Evolutionary conservation across 2,329 filamentous ascomycete genomes (phyloP), one percentile per base, ranked within the genome.

Genomic region (Fusarium coicis): DNA sequence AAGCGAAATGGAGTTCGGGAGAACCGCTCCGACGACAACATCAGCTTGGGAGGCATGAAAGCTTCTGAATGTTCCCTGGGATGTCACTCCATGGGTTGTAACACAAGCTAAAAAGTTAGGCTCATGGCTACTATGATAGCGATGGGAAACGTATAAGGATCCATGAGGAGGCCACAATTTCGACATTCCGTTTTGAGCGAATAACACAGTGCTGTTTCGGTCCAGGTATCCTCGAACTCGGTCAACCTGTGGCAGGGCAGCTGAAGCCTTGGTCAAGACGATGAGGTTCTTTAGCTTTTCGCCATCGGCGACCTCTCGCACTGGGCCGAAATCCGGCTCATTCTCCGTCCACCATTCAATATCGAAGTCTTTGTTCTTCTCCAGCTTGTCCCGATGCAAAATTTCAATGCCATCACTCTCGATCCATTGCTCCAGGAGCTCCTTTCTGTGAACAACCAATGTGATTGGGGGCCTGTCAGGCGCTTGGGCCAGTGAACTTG

Each of bases 161-260:
- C 87, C 87, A 55, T 85, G 79, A 12, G 88, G 88, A 30, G 87
- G 87, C 88, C 88, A 90, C 21, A 89, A 80, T 72, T 85, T 86
- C 37, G 93, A 95, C 90, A 98, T 93, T 52, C 96, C 96, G 76
- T 97, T 97, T 76, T 98, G 95, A 30, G 94, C 84, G 76, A 98
- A 93, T 18, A 92, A 86, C n/a, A 98, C 89, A 0, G 93, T 93
- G n/a, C 91, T 93, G 7, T 86, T 81, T 7, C 83, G 81, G 70
- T 90, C 87, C 5, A 91, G 87, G 58, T 97, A 89, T 2, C 88
- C 82, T 11, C 88, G 84, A 19, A 97, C 81, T 23, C 84, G 79
- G 57, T 87, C 85, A 10, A 87, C 82, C 44, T 93, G 92, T 3
- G 87, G 83, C n/a, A 93, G 80, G 0, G 93, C 93, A 42, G 89